Evolutionary conservation across 805 yeast species (phyloP), one percentile per base, ranked within the genome.

Genomic region (Candida suzukii): DNA sequence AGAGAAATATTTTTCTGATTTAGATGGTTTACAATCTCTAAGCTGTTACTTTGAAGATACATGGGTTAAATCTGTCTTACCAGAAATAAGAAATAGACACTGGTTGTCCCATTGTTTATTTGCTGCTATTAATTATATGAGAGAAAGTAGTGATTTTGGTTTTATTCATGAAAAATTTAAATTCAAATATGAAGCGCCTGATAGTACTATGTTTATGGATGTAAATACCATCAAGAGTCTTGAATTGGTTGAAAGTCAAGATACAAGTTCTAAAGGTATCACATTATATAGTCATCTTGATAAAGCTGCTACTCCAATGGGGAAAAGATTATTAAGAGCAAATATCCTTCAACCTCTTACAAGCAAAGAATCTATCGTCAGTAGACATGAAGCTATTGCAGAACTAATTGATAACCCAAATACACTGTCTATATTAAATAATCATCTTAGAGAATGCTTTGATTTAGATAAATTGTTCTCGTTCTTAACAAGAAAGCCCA

Each of bases 281-380:
- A 59, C 68, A 0, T 50, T 73, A 8, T 57, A 62, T 25, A 67
- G 64, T 21, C 56, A 58, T 32, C 45, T 72, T 35, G 61, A 72
- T 46, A 46, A 51, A 1, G 70, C 75, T 0, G 43, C 51, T 0
- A 73, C 78, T 0, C 67, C 62, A 40, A 73, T 73, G 78, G 78
- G 78, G 0, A 54, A 51, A 14, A 46, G 77, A 39, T 43, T 64
- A 7, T 50, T 74, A 37, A 60, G 63, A 44, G 66, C 58, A 28
- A 70, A 62, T 39, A 62, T 72, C 3, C 45, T 73, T n/a, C 78
- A 73, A 42, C 78, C 78, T 0, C 47, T 73, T 14, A 69, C 73
- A 1, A 67, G 68, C 45, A 44, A 43, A 16, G 44, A 46, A 0
- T 62, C 68, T 19, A 61, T 73, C 3, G 41, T 48, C 11, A 47